These are phyloP conservation scores for Ogataea populi-albae DNA, from an alignment of 805 yeast genomes.

Conservation along the genomic window DNA sequence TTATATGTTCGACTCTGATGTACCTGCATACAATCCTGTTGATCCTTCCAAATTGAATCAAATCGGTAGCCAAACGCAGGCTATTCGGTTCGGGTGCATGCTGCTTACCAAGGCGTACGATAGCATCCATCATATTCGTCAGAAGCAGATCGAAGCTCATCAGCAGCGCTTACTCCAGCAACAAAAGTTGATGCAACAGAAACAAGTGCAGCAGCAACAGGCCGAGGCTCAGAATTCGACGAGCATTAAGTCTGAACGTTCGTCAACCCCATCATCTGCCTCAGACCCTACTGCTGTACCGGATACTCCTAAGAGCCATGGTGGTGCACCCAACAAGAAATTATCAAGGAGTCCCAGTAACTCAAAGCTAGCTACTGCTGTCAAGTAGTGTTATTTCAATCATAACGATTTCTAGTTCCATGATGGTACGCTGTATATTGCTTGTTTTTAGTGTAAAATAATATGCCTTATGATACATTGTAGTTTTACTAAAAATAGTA, in stretches of 20 bases:
- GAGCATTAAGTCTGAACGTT: background rate
- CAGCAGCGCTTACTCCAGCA: slow-evolving; percentile 32
- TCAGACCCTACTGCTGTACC: background rate
- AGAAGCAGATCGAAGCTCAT: slow-evolving; percentile 50
- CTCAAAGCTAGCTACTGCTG: no score
- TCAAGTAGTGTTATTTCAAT: no score
- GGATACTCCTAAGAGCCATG: no score
- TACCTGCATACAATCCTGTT: slow-evolving; percentile 45
- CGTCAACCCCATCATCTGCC: slow-evolving; percentile 2
- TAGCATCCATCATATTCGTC: slow-evolving; percentile 73
- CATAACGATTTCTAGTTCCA: no score
- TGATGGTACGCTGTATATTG: no score
- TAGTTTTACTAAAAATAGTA: no score
- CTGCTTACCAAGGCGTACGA: slow-evolving; percentile 83
- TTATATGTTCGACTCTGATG: slow-evolving; percentile 50
- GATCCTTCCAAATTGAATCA: slow-evolving; percentile 85
- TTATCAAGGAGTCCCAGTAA: no score
- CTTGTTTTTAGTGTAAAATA: no score
- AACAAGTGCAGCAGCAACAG: background rate
- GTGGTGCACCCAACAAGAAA: no score
- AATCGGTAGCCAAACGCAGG: slow-evolving; percentile 82
- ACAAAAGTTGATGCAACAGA: slow-evolving; percentile 32
- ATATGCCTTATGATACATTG: no score
- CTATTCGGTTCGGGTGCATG: slow-evolving; percentile 90
- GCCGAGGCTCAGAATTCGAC: background rate